Percentiles rank a stretch among this genome's conserved stretches.
phyloP scores from a whole-genome alignment of 2,329 filamentous ascomycete species.

The Sporothrix protearum region DNA sequence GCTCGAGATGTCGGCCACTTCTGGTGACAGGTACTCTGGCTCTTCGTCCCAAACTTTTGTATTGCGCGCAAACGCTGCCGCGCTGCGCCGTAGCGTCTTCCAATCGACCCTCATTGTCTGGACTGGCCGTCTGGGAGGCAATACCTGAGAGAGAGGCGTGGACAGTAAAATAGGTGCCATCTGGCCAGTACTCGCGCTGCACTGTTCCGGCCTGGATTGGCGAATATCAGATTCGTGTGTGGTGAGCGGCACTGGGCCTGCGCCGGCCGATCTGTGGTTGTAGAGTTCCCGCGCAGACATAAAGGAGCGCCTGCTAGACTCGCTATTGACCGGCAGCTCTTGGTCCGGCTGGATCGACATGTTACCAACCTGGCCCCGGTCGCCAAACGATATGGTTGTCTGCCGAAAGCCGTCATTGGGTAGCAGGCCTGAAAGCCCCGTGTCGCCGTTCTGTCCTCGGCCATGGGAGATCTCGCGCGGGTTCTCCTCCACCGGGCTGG shows the following conservation, averaged over 20 bases:
- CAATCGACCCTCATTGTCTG: slow-evolving; percentile 18
- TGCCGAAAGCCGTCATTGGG: slow-evolving; percentile 22
- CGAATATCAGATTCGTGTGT: not conserved
- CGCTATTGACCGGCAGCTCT: not conserved
- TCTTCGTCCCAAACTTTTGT: slow-evolving; percentile 4
- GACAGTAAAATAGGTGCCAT: not conserved
- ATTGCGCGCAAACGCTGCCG: not conserved
- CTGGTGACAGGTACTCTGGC: slow-evolving; percentile 6
- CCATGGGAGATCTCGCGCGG: not conserved
- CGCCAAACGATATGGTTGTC: slow-evolving; percentile 24
- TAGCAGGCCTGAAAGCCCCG: slow-evolving; percentile 4
- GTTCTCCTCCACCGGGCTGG: not conserved
- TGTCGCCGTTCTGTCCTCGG: not conserved
- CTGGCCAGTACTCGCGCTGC: too few species aligned
- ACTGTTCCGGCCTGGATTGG: not conserved
- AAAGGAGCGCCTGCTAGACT: not conserved
- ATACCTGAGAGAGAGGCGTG: not conserved
- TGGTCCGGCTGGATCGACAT: not conserved
- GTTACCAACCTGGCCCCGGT: too few species aligned
- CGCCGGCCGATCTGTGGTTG: not conserved
- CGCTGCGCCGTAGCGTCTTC: slow-evolving; percentile 2
- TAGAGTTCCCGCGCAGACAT: not conserved
- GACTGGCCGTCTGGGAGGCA: not conserved
- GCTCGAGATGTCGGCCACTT: slow-evolving; percentile 20
- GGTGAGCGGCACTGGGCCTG: not conserved